Conservation (phyloP, 2,329 filamentous ascomycete genomes). For the Cladosporium colombiae region DNA sequence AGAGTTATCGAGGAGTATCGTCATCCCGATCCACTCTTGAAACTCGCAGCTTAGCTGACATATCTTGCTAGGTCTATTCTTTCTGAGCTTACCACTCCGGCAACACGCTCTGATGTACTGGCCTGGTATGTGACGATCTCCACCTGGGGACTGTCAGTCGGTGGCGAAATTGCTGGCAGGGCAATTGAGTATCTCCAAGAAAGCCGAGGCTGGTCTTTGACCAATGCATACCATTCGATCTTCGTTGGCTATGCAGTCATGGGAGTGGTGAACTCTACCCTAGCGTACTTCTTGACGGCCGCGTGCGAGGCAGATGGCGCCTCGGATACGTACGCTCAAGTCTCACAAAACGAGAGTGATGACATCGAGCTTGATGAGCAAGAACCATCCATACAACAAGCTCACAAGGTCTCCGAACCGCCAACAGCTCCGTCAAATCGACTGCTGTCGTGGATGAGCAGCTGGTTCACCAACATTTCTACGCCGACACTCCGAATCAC, state of each 20-base stretch:
- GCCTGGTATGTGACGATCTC: conserved; percentile 65
- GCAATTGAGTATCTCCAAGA: conserved; percentile 51
- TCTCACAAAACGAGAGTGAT: conserved; percentile 32
- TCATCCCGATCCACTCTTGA: not conserved
- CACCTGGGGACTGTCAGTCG: conserved; percentile 56
- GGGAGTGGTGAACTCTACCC: conserved; percentile 54
- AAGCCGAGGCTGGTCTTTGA: conserved; percentile 51
- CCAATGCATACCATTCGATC: conserved; percentile 57
- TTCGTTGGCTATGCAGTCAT: conserved; percentile 62
- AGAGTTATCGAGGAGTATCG: conserved; percentile 62
- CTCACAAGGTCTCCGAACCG: not conserved
- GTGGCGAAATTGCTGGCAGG: conserved; percentile 55
- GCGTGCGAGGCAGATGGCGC: conserved; percentile 50
- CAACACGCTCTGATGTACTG: conserved; percentile 62
- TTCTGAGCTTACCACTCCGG: conserved; percentile 59
- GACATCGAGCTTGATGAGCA: conserved; percentile 27
- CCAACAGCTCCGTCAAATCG: not conserved
- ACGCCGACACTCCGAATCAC: conserved; percentile 56
- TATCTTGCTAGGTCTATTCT: conserved; percentile 45
- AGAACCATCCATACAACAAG: not conserved
- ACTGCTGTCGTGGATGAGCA: conserved; percentile 26
- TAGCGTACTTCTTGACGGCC: conserved; percentile 51
- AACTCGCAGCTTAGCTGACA: conserved; percentile 47
- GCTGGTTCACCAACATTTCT: conserved; percentile 57
- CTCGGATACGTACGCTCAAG: conserved; percentile 36